Conservation (phyloP, 306 rosid species). For the Vigna reflexopilosa region DNA sequence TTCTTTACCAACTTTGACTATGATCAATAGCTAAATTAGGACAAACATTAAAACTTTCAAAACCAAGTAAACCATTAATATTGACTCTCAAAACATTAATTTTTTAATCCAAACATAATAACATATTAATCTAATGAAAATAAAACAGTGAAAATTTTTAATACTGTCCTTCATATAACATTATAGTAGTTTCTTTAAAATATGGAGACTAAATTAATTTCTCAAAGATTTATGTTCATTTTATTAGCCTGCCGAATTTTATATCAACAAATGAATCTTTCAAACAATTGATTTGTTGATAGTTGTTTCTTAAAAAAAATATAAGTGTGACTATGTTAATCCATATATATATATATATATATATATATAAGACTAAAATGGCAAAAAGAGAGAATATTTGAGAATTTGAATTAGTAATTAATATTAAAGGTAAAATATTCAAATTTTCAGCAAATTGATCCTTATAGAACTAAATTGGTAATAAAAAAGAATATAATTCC, state of each 20-base stretch:
- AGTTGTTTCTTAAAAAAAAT: not conserved
- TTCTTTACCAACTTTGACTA: too few relatives aligned
- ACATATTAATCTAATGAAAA: too few relatives aligned
- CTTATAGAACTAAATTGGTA: not conserved
- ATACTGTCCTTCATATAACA: too few relatives aligned
- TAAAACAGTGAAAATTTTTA: too few relatives aligned
- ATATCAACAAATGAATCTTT: not conserved
- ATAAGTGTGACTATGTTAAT: not conserved
- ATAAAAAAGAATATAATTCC: not conserved
- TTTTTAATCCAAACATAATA: too few relatives aligned
- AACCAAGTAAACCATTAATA: too few relatives aligned
- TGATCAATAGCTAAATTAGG: too few relatives aligned
- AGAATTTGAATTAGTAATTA: not conserved
- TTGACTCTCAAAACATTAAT: too few relatives aligned
- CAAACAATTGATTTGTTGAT: not conserved
- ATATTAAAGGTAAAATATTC: not conserved
- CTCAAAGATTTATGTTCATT: too few relatives aligned
- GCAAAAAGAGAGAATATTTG: not conserved
- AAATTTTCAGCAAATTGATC: not conserved
- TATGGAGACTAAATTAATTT: too few relatives aligned
- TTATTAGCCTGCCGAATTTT: not conserved
- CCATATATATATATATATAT: not conserved
- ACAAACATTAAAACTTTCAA: too few relatives aligned
- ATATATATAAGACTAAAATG: not conserved
- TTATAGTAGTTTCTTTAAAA: too few relatives aligned